A percentile compares a stretch with the other conserved stretches of the same genome.
phyloP scores from a whole-genome alignment of 2,329 filamentous ascomycete species.

The Alternaria triticimaculans region DNA sequence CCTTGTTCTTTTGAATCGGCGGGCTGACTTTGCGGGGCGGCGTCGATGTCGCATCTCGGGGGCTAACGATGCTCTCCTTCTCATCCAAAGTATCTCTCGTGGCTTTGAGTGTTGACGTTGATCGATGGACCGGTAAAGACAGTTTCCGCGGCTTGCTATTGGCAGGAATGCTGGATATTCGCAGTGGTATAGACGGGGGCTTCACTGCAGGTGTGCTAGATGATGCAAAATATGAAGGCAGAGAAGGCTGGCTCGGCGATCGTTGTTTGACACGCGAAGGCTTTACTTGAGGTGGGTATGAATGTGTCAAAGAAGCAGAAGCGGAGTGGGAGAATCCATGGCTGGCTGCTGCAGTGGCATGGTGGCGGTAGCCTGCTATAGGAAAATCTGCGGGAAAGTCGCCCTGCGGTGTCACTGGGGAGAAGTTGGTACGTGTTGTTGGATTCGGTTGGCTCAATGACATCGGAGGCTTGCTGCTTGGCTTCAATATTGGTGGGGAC shows the following conservation, averaged over 20 bases:
- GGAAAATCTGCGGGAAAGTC: conserved; percentile 23
- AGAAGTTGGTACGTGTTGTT: conserved; percentile 41
- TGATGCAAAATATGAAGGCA: conserved; percentile 25
- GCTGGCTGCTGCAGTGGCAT: not conserved
- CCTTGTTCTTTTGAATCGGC: conserved; percentile 41
- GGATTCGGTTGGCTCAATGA: conserved; percentile 43
- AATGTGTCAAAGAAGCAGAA: conserved; percentile 26
- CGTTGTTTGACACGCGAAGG: conserved; percentile 18
- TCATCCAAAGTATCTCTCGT: conserved; percentile 11
- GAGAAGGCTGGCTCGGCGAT: conserved; percentile 28
- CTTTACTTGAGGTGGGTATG: conserved; percentile 6
- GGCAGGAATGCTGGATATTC: conserved; percentile 44
- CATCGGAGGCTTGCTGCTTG: conserved; percentile 41
- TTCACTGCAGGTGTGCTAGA: conserved; percentile 10
- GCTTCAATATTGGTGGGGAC: conserved; percentile 42
- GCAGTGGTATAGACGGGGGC: conserved; percentile 41
- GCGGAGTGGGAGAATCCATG: conserved; percentile 25
- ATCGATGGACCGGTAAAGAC: conserved; percentile 32
- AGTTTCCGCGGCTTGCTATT: conserved; percentile 43
- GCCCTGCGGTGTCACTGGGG: conserved; percentile 18
- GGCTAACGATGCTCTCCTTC: conserved; percentile 19
- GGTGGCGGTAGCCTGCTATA: conserved; percentile 21
- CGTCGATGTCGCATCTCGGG: conserved; percentile 8
- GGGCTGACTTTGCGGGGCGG: conserved; percentile 23
- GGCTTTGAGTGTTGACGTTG: conserved; percentile 18